These are phyloP conservation scores for Reticulascus tulasneorum DNA, from an alignment of 2,329 filamentous ascomycete species.

Conservation along the genomic window DNA sequence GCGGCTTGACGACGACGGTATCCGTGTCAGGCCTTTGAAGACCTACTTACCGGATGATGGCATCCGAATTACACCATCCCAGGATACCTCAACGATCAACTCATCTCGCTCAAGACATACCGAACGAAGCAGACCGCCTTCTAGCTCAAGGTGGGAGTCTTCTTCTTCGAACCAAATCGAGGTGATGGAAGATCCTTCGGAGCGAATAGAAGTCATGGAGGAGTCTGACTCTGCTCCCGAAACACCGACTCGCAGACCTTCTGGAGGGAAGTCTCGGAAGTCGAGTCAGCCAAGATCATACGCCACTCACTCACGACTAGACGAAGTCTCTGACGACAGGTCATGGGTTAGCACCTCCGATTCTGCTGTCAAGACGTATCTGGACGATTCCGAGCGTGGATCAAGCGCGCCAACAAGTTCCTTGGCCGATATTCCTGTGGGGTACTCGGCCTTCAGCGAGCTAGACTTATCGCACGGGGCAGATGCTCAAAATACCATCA, in stretches of 20 bases:
- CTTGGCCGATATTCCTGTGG: conserved; percentile 59
- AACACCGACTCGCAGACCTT: conserved; percentile 29
- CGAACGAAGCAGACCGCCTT: not conserved
- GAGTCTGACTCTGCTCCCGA: conserved; percentile 31
- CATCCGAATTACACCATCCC: conserved; percentile 9
- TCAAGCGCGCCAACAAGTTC: conserved; percentile 30
- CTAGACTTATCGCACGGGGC: conserved; percentile 52
- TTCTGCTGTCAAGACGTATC: conserved; percentile 13
- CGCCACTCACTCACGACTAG: conserved; percentile 1
- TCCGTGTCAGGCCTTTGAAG: conserved; percentile 24
- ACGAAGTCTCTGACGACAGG: conserved; percentile 16
- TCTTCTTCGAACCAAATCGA: conserved; percentile 27
- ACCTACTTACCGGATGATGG: conserved; percentile 13
- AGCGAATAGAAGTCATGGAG: conserved; percentile 27
- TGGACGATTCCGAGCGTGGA: conserved; percentile 28
- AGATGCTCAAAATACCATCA: conserved; percentile 30
- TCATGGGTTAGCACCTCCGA: conserved; percentile 23
- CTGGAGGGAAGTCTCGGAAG: conserved; percentile 6
- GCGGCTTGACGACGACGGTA: conserved; percentile 26
- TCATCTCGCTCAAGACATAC: too few relatives aligned
- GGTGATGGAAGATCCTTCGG: conserved; percentile 18
- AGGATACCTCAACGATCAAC: too few relatives aligned
- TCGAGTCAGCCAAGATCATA: conserved; percentile 7
- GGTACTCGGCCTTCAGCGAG: conserved; percentile 64
- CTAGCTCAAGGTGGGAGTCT: conserved; percentile 18